phyloP scores from a whole-genome alignment of 495 filamentous ascomycete species.

The Daldinia concentrica region DNA sequence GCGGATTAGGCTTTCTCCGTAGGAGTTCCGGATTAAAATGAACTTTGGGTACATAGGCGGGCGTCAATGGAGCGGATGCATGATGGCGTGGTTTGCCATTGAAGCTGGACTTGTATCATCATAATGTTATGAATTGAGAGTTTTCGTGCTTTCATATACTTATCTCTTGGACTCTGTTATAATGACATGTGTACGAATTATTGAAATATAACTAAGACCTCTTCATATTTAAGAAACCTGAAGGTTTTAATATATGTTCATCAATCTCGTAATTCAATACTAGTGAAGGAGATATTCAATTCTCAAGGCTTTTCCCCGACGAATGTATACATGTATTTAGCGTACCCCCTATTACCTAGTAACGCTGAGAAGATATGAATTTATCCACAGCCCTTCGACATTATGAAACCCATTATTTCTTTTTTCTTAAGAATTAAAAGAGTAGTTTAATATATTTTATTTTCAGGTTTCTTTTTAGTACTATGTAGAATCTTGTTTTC shows the following conservation, averaged over 20 bases:
- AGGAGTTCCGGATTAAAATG: conserved; percentile 37
- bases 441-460: too few species aligned
- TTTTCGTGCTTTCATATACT: conserved; percentile 12
- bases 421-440: too few species aligned
- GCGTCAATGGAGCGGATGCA: conserved; percentile 34
- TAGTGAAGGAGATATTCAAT: too few species aligned
- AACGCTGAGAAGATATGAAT: too few species aligned
- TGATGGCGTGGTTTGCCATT: conserved; percentile 26
- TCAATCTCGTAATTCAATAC: not conserved
- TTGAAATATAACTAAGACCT: not conserved
- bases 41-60: conserved; percentile 23
- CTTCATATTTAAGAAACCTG: not conserved
- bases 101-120: conserved; percentile 38
- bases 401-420: too few species aligned
- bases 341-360: not conserved
- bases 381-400: too few species aligned
- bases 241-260: not conserved
- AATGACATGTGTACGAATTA: conserved; percentile 10
- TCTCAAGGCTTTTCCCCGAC: too few species aligned
- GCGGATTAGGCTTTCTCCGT: conserved; percentile 36
- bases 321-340: not conserved
- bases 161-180: not conserved
- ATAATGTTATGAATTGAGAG: conserved; percentile 36
- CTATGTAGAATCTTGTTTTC: too few species aligned
- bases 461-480: too few species aligned